Evolutionary conservation across 495 filamentous ascomycete genomes (phyloP).

Genomic region (Hyaloscypha finlandica): DNA sequence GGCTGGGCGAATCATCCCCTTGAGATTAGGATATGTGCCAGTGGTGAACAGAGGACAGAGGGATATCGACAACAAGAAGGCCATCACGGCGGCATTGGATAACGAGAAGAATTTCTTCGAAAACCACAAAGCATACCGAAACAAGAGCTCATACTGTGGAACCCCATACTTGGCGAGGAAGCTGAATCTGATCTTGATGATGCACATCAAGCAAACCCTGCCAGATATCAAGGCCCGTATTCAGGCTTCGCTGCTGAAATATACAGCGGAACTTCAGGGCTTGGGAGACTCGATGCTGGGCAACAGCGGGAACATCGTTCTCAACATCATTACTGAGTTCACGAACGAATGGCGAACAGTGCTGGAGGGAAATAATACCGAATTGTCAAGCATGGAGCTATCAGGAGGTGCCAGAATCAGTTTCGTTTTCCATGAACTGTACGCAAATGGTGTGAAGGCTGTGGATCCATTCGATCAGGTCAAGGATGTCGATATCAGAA

Average conservation of each 20-base stretch:
- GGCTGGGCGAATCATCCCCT: slow-evolving; percentile 93
- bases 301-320: slow-evolving; percentile 91
- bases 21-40: slow-evolving; percentile 95
- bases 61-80: slow-evolving; percentile 96
- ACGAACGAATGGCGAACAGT: slow-evolving; percentile 96
- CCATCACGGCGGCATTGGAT: slow-evolving; percentile 90
- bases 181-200: slow-evolving; percentile 98
- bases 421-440: slow-evolving; percentile 99
- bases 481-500: slow-evolving; percentile 97
- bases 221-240: slow-evolving; percentile 98
- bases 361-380: slow-evolving; percentile 93
- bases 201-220: slow-evolving; percentile 99
- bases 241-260: slow-evolving; percentile 88
- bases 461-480: slow-evolving; percentile 97
- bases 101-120: slow-evolving; percentile 98
- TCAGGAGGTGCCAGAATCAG: slow-evolving; percentile 98
- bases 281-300: slow-evolving; percentile 96
- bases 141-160: slow-evolving; percentile 98
- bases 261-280: slow-evolving; percentile 74
- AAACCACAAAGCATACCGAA: slow-evolving; percentile 96
- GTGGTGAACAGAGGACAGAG: slow-evolving; percentile 99
- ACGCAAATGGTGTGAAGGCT: slow-evolving; percentile 96
- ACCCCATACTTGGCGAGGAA: slow-evolving; percentile 97
- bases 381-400: slow-evolving; percentile 89
- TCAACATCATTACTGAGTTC: slow-evolving; percentile 99